These are phyloP conservation scores for Pseudogymnoascus destructans DNA, from an alignment of 2,329 filamentous ascomycete genomes.

Conservation along the genomic window DNA sequence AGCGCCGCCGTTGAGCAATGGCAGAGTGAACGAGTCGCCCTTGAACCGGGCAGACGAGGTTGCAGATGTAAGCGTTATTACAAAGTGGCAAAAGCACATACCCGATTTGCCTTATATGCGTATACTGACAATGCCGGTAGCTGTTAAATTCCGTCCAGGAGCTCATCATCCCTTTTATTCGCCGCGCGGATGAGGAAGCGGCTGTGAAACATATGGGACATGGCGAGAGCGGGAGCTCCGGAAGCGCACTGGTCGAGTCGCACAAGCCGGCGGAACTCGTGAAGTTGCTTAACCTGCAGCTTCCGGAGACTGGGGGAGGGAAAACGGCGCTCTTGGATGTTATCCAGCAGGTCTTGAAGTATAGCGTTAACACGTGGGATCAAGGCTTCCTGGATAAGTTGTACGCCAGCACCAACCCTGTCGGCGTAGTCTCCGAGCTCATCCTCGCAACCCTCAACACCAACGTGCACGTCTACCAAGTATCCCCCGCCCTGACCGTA, in stretches of 20 bases:
- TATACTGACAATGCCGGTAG: slow-evolving; percentile 29
- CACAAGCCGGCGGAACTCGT: slow-evolving; percentile 44
- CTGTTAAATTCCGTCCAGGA: slow-evolving; percentile 54
- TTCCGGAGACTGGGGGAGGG: slow-evolving; percentile 46
- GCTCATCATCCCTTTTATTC: slow-evolving; percentile 59
- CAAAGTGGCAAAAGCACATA: background rate
- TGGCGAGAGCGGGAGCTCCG: slow-evolving; percentile 29
- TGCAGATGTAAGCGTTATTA: slow-evolving; percentile 31
- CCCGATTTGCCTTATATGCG: background rate
- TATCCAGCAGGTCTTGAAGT: slow-evolving; percentile 58
- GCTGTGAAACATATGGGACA: slow-evolving; percentile 41
- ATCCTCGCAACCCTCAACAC: slow-evolving; percentile 80
- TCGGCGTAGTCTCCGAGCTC: slow-evolving; percentile 74
- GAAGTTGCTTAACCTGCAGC: slow-evolving; percentile 41
- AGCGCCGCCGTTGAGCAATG: slow-evolving; percentile 13
- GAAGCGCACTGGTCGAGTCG: slow-evolving; percentile 51
- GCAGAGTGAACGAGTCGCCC: slow-evolving; percentile 13
- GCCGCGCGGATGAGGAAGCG: slow-evolving; percentile 52
- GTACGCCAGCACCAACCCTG: slow-evolving; percentile 79
- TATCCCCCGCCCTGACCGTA: slow-evolving; percentile 75
- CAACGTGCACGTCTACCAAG: slow-evolving; percentile 56
- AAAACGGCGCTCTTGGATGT: slow-evolving; percentile 63
- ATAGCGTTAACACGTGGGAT: slow-evolving; percentile 97
- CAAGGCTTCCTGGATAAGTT: slow-evolving; percentile 94
- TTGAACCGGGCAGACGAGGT: slow-evolving; percentile 33